phyloP scores from a whole-genome alignment of 2,329 filamentous ascomycete genomes.

The Paraphaeosphaeria sporulosa region DNA sequence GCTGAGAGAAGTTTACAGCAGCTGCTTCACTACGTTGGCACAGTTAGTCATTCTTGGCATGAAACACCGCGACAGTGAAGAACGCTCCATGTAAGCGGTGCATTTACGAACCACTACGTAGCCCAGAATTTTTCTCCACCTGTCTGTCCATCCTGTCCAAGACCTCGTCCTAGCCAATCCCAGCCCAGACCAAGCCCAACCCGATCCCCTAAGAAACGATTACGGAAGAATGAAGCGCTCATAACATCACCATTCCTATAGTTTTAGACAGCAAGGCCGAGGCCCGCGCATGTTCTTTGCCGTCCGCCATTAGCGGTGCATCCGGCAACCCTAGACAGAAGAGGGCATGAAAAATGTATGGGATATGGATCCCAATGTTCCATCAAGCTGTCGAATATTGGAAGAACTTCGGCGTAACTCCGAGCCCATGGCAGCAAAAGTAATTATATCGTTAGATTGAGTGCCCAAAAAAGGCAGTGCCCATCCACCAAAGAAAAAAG shows the following conservation, averaged over 20 bases:
- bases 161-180: background rate
- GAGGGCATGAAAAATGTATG: background rate
- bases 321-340: background rate
- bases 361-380: background rate
- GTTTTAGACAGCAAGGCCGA: background rate
- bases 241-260: slow-evolving; percentile 9
- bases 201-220: background rate
- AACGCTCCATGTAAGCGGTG: background rate
- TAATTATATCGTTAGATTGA: background rate
- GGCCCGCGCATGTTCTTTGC: background rate
- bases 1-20: background rate
- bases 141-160: background rate
- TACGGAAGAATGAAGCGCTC: slow-evolving; percentile 8
- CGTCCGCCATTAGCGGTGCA: background rate
- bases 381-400: background rate
- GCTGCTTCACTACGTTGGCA: background rate
- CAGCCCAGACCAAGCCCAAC: background rate
- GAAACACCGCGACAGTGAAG: background rate
- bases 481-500: background rate
- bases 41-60: background rate
- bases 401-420: background rate
- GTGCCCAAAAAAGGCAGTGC: background rate
- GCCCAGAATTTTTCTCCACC: background rate
- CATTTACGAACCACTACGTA: background rate
- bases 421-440: background rate